Base-by-base conservation (phyloP, 192 early-diverging fungal species). In the Phlyctochytrium planicorne region DNA sequence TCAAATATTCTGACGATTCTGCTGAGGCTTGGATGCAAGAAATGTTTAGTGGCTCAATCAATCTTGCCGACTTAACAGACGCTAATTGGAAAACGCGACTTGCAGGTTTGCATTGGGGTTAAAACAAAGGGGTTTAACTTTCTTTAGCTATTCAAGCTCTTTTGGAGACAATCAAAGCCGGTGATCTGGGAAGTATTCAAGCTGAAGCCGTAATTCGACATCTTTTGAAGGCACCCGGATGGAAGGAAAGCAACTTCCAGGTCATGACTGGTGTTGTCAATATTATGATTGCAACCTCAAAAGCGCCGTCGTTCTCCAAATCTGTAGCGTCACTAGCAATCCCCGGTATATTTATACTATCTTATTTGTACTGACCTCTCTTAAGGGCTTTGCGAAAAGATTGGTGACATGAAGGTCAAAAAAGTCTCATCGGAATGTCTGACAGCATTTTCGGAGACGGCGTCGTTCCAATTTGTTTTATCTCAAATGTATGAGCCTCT, bases 231-330 rank as follows among this genome's bases (percentile, higher is more conserved):
- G 93, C 91, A 31, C 94, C 94, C 0, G 95, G 96, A 2, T 96
- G 91, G 92, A 98, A 98, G 75, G 97, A 99, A 71, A 93, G 85
- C 81, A 99, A 99, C 78, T 98, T 98, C 73, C 96, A 99, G 66
- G 89, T 95, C 32, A 89, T 84, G 59, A 76, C 82, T 3, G 90
- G 87, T 16, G 79, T 93, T 60, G 89, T 91, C 73, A 84, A 89
- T 63, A 25, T 57, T 52, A 20, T 64, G 23, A 61, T 57, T 36
- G 2, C 35, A 14, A 40, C 17, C 3, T 47, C 40, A 16, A 65
- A 83, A 2, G 60, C 78, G 23, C 73, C 88, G 20, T 79, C 84
- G 10, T 96, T 96, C 64, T 84, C 79, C 33, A 86, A 83, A 3
- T 84, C 88, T 0, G 81, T 86, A n/a, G 94, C 87, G 3, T 81